A percentile compares a stretch with the other conserved stretches of the same genome.
These are phyloP conservation scores for Pseudophaeomoniella oleicola DNA, from an alignment of 2,329 filamentous ascomycete species.

Conservation along the genomic window DNA sequence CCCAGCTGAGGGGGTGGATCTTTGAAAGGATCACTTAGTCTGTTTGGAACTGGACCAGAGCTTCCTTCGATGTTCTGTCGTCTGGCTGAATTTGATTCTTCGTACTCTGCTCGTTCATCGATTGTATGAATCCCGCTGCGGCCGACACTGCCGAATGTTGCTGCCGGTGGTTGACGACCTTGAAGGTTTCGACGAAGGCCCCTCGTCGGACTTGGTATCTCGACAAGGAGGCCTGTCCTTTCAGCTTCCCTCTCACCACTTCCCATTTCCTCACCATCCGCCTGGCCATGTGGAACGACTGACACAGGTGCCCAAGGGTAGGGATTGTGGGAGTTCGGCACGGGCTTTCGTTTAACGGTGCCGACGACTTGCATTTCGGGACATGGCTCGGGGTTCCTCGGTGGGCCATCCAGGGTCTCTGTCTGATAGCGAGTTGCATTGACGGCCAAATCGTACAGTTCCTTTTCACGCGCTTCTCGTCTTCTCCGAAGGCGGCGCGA, in stretches of 20 bases:
- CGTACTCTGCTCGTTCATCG: conserved; percentile 45
- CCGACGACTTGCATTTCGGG: conserved; percentile 8
- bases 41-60: not conserved
- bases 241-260: conserved; percentile 20
- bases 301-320: conserved; percentile 19
- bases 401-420: conserved; percentile 23
- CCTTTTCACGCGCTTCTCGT: conserved; percentile 33
- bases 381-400: conserved; percentile 11
- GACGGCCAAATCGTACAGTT: conserved; percentile 37
- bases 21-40: conserved; percentile 10
- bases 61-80: not conserved
- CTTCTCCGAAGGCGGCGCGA: conserved; percentile 30
- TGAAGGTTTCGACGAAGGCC: conserved; percentile 23
- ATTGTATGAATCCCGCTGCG: conserved; percentile 45
- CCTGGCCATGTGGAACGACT: conserved; percentile 5
- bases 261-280: conserved; percentile 11
- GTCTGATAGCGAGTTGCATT: conserved; percentile 33
- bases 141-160: conserved; percentile 33
- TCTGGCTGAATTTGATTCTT: conserved; percentile 11
- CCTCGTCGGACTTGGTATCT: conserved; percentile 23
- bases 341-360: conserved; percentile 9
- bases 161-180: conserved; percentile 21
- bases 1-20: conserved; percentile 5
- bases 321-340: conserved; percentile 10
- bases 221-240: conserved; percentile 25